Evolutionary conservation across 108 stramenopile genomes (phyloP).

Genomic region (Nitzschia sp.): DNA sequence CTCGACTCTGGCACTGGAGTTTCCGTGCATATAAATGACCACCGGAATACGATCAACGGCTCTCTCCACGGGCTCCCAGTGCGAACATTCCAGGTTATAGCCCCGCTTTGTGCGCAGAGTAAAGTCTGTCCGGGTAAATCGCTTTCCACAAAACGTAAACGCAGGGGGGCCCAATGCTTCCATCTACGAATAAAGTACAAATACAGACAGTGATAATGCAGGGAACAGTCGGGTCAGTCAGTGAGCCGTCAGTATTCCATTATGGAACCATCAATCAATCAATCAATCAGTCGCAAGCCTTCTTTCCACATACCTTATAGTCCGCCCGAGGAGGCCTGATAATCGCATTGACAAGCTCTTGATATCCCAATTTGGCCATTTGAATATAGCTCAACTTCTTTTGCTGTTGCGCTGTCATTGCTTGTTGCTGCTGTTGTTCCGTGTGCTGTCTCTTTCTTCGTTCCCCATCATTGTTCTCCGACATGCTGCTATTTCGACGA

Average conservation of each 20-base stretch:
- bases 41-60: slow-evolving; percentile 76
- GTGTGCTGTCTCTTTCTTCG: slow-evolving; percentile 44
- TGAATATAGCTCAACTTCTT: slow-evolving; percentile 67
- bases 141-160: slow-evolving; percentile 80
- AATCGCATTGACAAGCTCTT: slow-evolving; percentile 96
- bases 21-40: slow-evolving; percentile 95
- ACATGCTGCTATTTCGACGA: slow-evolving; percentile 19
- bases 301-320: slow-evolving; percentile 77
- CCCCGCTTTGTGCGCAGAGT: slow-evolving; percentile 89
- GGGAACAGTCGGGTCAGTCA: neutral
- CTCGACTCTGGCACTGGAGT: slow-evolving; percentile 85
- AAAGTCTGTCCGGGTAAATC: slow-evolving; percentile 95
- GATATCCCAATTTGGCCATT: slow-evolving; percentile 87
- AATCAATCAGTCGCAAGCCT: neutral
- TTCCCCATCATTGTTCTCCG: slow-evolving; percentile 24
- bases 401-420: slow-evolving; percentile 16
- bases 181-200: slow-evolving; percentile 38
- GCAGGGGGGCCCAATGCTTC: slow-evolving; percentile 85
- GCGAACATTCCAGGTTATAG: slow-evolving; percentile 85
- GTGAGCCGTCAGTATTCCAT: neutral
- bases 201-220: neutral
- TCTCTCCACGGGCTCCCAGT: slow-evolving; percentile 95
- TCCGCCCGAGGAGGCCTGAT: slow-evolving; percentile 95
- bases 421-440: slow-evolving; percentile 36
- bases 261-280: too few species aligned